Conservation (phyloP, 139 green algal species). For the Dunaliella primolecta region DNA sequence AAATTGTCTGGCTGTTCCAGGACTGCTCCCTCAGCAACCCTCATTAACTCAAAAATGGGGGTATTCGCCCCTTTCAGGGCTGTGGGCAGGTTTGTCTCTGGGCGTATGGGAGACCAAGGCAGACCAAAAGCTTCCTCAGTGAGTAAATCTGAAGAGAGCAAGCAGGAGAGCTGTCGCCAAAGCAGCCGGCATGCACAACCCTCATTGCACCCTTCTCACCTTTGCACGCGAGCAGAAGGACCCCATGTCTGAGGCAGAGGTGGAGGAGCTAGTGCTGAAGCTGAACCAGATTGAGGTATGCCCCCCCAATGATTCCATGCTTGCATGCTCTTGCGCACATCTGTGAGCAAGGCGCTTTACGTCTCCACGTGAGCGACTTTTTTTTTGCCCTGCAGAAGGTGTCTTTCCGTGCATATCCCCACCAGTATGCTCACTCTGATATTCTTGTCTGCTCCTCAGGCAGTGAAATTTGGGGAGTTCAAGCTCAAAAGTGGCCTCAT, state of each 20-base stretch:
- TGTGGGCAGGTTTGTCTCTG: neutral
- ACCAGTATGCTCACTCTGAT: too few species aligned
- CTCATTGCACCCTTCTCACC: neutral
- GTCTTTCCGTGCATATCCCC: too few species aligned
- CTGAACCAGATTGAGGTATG: constrained; percentile 87
- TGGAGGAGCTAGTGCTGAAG: constrained; percentile 83
- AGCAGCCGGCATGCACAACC: constrained; percentile 4
- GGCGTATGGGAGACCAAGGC: neutral
- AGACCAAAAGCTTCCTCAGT: neutral
- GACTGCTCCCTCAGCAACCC: too few species aligned
- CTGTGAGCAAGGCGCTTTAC: neutral
- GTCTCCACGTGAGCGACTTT: neutral
- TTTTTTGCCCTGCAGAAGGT: neutral
- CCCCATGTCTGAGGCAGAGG: constrained; percentile 64
- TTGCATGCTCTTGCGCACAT: neutral
- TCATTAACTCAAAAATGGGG: too few species aligned
- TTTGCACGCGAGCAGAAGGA: constrained; percentile 35
- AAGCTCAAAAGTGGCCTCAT: constrained; percentile 96
- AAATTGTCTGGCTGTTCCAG: too few species aligned
- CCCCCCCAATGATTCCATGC: neutral
- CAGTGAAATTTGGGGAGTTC: constrained; percentile 99
- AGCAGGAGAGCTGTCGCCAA: too few species aligned
- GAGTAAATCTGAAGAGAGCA: neutral
- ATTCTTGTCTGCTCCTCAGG: constrained; percentile 59
- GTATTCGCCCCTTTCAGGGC: constrained; percentile 3